Percentiles rank a stretch among this genome's conserved stretches.
These are phyloP conservation scores for Pistacia integerrima DNA, from an alignment of 345 rosid species.

Conservation along the genomic window DNA sequence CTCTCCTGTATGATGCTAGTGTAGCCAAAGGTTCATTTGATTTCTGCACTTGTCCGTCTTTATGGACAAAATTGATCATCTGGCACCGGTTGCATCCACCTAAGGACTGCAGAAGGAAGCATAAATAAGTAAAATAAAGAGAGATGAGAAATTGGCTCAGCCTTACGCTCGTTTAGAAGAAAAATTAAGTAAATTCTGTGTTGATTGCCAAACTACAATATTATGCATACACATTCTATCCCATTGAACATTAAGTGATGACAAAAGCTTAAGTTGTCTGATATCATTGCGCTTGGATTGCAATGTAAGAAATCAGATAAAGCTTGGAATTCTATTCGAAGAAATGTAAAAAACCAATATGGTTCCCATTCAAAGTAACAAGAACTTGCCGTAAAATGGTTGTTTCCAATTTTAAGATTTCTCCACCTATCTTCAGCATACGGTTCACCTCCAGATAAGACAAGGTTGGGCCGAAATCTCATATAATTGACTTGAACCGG, in stretches of 20 bases:
- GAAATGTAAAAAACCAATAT: not conserved
- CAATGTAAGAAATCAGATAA: not conserved
- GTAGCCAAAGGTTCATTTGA: constrained; percentile 87
- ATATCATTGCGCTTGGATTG: not conserved
- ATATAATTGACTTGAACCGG: constrained; percentile 44
- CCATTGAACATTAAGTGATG: not conserved
- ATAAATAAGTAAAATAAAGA: not conserved
- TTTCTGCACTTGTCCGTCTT: constrained; percentile 62
- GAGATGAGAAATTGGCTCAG: not conserved
- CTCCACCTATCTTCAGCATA: constrained; percentile 86
- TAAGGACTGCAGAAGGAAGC: constrained; percentile 51
- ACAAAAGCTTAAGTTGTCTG: not conserved
- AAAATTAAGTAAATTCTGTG: not conserved
- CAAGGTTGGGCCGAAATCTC: constrained; percentile 90
- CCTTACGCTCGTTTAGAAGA: not conserved
- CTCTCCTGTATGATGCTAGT: constrained; percentile 88
- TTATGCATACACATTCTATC: too few species aligned
- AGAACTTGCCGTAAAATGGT: constrained; percentile 57
- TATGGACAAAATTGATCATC: constrained; percentile 61
- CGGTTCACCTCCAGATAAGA: constrained; percentile 76
- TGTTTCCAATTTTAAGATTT: constrained; percentile 61
- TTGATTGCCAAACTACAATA: not conserved
- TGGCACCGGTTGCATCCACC: constrained; percentile 99
- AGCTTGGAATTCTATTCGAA: not conserved
- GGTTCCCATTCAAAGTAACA: not conserved